phyloP scores from a whole-genome alignment of 2,329 filamentous ascomycete genomes.

The Phialophora chinensis region DNA sequence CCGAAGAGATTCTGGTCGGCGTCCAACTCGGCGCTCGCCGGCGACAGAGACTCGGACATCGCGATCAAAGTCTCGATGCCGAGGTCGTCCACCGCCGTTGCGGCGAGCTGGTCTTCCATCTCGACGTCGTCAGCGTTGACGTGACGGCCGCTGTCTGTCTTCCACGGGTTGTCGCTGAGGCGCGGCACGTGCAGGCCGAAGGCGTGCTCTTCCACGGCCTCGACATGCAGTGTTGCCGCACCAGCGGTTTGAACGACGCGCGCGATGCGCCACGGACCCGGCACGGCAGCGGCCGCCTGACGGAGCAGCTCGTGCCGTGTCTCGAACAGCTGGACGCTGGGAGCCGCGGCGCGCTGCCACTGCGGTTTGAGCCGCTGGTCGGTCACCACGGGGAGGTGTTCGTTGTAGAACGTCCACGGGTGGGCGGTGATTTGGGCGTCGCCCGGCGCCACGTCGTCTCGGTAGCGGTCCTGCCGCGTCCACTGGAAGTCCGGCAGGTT shows the following conservation, averaged over 20 bases:
- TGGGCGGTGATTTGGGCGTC: neutral
- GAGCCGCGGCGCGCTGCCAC: neutral
- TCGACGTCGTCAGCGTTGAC: neutral
- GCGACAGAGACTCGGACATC: neutral
- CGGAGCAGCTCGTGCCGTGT: conserved; percentile 3
- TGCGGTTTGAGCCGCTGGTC: neutral
- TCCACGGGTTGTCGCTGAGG: neutral
- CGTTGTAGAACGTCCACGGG: conserved; percentile 6
- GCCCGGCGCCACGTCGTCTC: conserved; percentile 6
- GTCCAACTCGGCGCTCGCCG: neutral
- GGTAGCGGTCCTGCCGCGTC: conserved; percentile 12
- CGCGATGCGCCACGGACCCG: conserved; percentile 18
- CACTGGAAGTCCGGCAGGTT: conserved; percentile 7
- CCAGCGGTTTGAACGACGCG: neutral
- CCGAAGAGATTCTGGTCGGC: neutral
- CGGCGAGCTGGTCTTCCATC: neutral
- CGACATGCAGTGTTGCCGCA: neutral
- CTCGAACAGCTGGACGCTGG: conserved; percentile 8
- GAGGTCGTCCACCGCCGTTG: neutral
- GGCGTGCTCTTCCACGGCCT: conserved; percentile 1
- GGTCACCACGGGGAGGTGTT: neutral
- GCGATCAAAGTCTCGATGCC: neutral
- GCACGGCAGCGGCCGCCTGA: neutral
- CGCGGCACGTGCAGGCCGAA: conserved; percentile 7
- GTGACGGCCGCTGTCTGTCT: neutral